These are phyloP conservation scores for Macroventuria anomochaeta DNA, from an alignment of 2,329 filamentous ascomycete genomes.

Conservation along the genomic window DNA sequence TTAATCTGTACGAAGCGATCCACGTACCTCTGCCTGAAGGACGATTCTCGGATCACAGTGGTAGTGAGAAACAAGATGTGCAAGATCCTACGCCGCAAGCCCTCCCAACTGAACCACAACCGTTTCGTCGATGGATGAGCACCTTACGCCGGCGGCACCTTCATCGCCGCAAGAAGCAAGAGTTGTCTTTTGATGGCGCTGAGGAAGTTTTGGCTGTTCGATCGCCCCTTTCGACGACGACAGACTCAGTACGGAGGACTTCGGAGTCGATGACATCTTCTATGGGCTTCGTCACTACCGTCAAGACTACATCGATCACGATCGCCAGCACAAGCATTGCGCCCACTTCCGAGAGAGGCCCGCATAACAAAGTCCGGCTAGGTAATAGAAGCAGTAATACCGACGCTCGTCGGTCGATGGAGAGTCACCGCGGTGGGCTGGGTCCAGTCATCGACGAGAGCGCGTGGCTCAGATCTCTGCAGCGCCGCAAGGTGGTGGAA, in stretches of 20 bases:
- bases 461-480: slow-evolving; percentile 73
- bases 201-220: slow-evolving; percentile 20
- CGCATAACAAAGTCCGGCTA: slow-evolving; percentile 65
- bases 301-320: slow-evolving; percentile 83
- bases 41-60: slow-evolving; percentile 29
- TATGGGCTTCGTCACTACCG: slow-evolving; percentile 77
- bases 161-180: slow-evolving; percentile 46
- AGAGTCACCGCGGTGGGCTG: slow-evolving; percentile 58
- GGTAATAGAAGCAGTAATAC: slow-evolving; percentile 66
- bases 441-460: slow-evolving; percentile 67
- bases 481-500: slow-evolving; percentile 79
- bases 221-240: slow-evolving; percentile 13
- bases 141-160: slow-evolving; percentile 66
- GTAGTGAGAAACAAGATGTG: slow-evolving; percentile 14
- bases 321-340: slow-evolving; percentile 74
- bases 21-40: slow-evolving; percentile 37
- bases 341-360: slow-evolving; percentile 64
- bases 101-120: slow-evolving; percentile 35
- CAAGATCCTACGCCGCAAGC: background rate
- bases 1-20: slow-evolving; percentile 42
- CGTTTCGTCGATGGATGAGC: slow-evolving; percentile 77
- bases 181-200: slow-evolving; percentile 45
- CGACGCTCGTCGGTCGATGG: slow-evolving; percentile 66
- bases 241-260: slow-evolving; percentile 45
- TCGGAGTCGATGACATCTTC: slow-evolving; percentile 72